Conservation (phyloP, 2,329 filamentous ascomycete genomes). For the Alternaria sp. region DNA sequence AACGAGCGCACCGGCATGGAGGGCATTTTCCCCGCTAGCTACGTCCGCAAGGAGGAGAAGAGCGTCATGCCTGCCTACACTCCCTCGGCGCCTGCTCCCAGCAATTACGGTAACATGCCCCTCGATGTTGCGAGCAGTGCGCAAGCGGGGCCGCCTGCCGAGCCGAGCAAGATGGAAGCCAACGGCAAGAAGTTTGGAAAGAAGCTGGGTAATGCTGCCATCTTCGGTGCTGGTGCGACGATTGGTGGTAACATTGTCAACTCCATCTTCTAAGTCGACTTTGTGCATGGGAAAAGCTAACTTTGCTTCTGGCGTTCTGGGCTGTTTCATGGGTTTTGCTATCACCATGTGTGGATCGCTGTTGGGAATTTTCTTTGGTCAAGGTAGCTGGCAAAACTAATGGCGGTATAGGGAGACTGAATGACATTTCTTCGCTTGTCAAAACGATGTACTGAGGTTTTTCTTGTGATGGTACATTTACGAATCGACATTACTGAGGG, state of each 20-base stretch:
- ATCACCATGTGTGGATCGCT: neutral
- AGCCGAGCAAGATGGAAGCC: slow-evolving; percentile 72
- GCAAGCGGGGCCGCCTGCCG: slow-evolving; percentile 49
- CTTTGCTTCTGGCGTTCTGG: slow-evolving; percentile 4
- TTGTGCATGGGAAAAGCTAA: neutral
- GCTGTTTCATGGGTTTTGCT: neutral
- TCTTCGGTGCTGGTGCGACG: slow-evolving; percentile 92
- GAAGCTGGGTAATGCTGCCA: slow-evolving; percentile 86
- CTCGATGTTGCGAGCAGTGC: slow-evolving; percentile 75
- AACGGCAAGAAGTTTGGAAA: slow-evolving; percentile 95
- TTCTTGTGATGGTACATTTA: neutral
- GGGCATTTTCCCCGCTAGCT: slow-evolving; percentile 94
- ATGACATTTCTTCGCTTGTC: slow-evolving; percentile 1
- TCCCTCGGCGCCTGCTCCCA: slow-evolving; percentile 54
- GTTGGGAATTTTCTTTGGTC: neutral
- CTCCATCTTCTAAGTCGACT: slow-evolving; percentile 28
- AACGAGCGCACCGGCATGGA: slow-evolving; percentile 84
- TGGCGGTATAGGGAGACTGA: neutral
- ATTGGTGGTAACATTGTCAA: slow-evolving; percentile 86
- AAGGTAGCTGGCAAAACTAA: neutral
- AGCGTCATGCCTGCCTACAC: slow-evolving; percentile 51
- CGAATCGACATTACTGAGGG: neutral
- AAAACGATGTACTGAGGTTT: neutral
- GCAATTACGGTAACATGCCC: slow-evolving; percentile 76
- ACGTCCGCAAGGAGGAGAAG: slow-evolving; percentile 78